A percentile compares a stretch with the other conserved stretches of the same genome.
These are phyloP conservation scores for Harringtonia aguacate DNA, from an alignment of 2,329 filamentous ascomycete genomes.

Conservation along the genomic window DNA sequence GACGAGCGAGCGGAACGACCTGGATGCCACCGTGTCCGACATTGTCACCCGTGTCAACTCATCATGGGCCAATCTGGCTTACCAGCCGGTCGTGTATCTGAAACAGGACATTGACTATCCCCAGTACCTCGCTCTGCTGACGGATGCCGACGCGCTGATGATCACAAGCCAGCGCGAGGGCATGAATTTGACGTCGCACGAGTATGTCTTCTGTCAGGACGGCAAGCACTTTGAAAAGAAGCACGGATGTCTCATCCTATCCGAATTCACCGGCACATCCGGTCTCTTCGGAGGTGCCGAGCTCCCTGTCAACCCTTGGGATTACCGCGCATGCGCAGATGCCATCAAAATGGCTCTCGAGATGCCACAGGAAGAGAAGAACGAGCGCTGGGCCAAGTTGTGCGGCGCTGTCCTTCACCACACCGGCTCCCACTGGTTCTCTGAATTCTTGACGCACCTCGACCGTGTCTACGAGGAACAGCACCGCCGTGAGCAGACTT, in stretches of 20 bases:
- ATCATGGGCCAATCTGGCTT: conserved; percentile 77
- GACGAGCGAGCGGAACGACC: conserved; percentile 75
- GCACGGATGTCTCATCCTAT: conserved; percentile 81
- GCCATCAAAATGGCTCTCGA: conserved; percentile 77
- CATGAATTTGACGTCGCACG: conserved; percentile 94
- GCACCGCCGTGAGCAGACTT: conserved; percentile 70
- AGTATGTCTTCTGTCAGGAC: conserved; percentile 89
- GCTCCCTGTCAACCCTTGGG: conserved; percentile 88
- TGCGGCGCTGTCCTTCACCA: conserved; percentile 66
- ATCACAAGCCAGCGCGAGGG: conserved; percentile 92
- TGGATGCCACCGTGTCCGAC: conserved; percentile 81
- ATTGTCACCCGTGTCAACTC: conserved; percentile 94
- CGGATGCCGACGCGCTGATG: conserved; percentile 83
- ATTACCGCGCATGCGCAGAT: conserved; percentile 78
- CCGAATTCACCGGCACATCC: conserved; percentile 88
- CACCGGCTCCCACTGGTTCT: conserved; percentile 79
- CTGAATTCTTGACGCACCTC: conserved; percentile 60
- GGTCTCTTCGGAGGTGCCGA: conserved; percentile 74
- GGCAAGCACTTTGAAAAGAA: conserved; percentile 64
- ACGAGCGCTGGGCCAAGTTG: conserved; percentile 62
- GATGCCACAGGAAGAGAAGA: conserved; percentile 66
- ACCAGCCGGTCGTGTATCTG: conserved; percentile 86
- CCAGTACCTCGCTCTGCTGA: conserved; percentile 85
- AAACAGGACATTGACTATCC: conserved; percentile 91
- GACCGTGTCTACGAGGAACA: conserved; percentile 74